A percentile compares a stretch with the other conserved stretches of the same genome.
phyloP scores from a whole-genome alignment of 306 rosid genomes.

The Cucurbita argyrosperma region DNA sequence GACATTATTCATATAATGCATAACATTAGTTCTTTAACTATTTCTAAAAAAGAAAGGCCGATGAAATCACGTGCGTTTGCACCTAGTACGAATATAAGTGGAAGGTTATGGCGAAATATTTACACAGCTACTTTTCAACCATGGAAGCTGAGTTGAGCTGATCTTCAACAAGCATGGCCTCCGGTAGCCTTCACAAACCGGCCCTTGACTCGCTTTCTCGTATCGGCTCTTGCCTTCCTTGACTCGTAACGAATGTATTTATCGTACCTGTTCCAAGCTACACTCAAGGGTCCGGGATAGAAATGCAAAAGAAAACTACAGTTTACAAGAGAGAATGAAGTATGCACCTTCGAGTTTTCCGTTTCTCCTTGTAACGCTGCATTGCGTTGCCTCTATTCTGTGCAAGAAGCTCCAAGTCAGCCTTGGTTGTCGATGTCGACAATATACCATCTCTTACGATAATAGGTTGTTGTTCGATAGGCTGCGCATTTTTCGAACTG shows the following conservation, averaged over 20 bases:
- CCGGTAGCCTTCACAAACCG: constrained; percentile 53
- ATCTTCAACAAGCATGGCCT: constrained; percentile 7
- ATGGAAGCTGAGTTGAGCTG: not conserved
- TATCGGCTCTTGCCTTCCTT: constrained; percentile 63
- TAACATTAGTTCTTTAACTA: not conserved
- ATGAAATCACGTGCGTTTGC: not conserved
- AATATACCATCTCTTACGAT: constrained; percentile 17
- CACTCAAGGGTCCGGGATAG: not conserved
- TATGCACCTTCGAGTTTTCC: constrained; percentile 48
- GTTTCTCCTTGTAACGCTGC: constrained; percentile 70
- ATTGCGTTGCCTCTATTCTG: constrained; percentile 57
- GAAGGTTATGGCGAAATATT: not conserved
- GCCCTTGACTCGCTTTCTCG: constrained; percentile 56
- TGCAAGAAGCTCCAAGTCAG: constrained; percentile 31
- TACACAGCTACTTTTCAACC: constrained; percentile 1
- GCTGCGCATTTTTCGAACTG: constrained; percentile 14
- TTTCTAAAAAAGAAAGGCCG: not conserved
- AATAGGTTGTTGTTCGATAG: constrained; percentile 24
- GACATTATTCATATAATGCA: not conserved
- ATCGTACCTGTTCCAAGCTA: constrained; percentile 29
- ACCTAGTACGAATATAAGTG: not conserved
- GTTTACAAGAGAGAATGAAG: not conserved
- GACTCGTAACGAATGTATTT: constrained; percentile 59
- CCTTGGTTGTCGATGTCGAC: constrained; percentile 24
- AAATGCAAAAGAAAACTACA: not conserved